These are phyloP conservation scores for Talaromyces sp. DNA, from an alignment of 2,329 filamentous ascomycete species.

Conservation along the genomic window DNA sequence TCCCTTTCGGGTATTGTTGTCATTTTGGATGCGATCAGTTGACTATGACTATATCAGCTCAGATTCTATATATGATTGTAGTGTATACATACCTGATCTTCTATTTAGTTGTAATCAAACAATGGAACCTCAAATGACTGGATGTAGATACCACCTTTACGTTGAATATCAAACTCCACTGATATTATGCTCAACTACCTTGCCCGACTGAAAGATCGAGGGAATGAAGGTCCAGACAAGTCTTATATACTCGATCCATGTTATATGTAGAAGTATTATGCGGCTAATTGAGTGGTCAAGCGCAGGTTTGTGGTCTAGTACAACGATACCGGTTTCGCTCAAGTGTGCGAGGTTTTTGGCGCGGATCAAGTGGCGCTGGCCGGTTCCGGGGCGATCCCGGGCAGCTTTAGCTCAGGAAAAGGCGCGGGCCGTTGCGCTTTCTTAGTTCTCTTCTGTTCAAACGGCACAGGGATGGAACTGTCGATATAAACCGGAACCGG, in stretches of 20 bases:
- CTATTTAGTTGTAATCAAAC: neutral
- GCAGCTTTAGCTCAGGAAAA: neutral
- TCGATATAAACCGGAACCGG: too few species aligned
- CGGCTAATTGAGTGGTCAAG: neutral
- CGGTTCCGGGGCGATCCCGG: conserved; percentile 6
- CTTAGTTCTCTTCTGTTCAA: neutral
- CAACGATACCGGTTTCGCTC: neutral
- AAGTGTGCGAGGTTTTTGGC: too few species aligned
- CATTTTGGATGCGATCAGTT: neutral
- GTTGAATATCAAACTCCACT: neutral
- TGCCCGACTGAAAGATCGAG: neutral
- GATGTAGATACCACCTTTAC: neutral
- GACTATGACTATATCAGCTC: neutral
- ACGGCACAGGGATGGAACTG: neutral
- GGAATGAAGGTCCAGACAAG: neutral
- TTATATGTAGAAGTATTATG: neutral
- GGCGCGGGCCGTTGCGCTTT: neutral
- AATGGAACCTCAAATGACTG: neutral
- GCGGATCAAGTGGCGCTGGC: neutral
- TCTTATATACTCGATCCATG: neutral
- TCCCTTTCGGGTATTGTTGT: neutral
- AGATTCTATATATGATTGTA: neutral
- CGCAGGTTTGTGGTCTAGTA: neutral
- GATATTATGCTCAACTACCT: neutral
- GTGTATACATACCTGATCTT: neutral